phyloP scores from a whole-genome alignment of 805 yeast species.

The Scheffersomyces spartinae region DNA sequence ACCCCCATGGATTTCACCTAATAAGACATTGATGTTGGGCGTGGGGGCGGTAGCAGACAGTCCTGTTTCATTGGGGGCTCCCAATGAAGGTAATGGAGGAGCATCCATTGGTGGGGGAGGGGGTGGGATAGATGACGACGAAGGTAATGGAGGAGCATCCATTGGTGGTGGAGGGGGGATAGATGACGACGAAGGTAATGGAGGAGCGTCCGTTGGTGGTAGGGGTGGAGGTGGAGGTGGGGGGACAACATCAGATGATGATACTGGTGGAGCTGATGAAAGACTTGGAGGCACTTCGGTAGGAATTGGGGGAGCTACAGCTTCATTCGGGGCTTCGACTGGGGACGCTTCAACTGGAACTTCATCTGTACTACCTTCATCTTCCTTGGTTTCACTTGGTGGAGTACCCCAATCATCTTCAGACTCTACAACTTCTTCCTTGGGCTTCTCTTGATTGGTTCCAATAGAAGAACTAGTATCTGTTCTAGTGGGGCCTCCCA shows the following conservation, averaged over 20 bases:
- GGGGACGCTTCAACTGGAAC: constrained; percentile 9
- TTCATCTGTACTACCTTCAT: constrained; percentile 7
- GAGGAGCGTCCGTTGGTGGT: constrained; percentile 8
- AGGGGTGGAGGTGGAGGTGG: constrained; percentile 12
- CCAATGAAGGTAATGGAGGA: constrained; percentile 8
- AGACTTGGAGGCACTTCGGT: constrained; percentile 4
- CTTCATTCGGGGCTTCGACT: constrained; percentile 1
- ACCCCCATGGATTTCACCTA: constrained; percentile 50
- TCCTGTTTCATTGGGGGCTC: constrained; percentile 1
- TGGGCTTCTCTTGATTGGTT: constrained; percentile 7
- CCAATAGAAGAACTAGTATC: constrained; percentile 4
- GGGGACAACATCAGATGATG: constrained; percentile 4
- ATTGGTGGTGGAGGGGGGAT: constrained; percentile 5
- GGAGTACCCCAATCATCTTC: constrained; percentile 8
- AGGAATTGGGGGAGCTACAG: constrained; percentile 3
- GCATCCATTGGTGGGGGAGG: constrained; percentile 5
- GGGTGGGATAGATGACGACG: constrained; percentile 3
- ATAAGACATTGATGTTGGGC: constrained; percentile 33
- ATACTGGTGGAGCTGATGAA: constrained; percentile 4
- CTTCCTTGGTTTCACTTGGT: constrained; percentile 6
- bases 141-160: constrained; percentile 4
- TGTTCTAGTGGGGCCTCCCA: constrained; percentile 24
- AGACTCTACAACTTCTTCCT: constrained; percentile 11
- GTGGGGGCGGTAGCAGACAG: constrained; percentile 5
- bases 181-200: constrained; percentile 3